Evolutionary conservation across 2,329 filamentous ascomycete genomes (phyloP).

Genomic region (Ophiosphaerella herpotricha): DNA sequence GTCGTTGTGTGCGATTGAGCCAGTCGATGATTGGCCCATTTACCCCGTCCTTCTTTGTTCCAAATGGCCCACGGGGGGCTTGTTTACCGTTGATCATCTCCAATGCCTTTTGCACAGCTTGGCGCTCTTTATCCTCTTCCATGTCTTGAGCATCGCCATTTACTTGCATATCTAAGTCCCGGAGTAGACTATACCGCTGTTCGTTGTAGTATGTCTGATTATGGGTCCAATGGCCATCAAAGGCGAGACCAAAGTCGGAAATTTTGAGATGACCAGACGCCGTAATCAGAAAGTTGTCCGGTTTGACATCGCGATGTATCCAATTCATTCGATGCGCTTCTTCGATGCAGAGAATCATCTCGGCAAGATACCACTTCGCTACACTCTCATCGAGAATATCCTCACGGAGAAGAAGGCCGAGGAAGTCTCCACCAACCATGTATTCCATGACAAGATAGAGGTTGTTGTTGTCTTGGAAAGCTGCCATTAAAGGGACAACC

Average conservation of each 20-base stretch:
- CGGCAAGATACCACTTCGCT: slow-evolving; percentile 85
- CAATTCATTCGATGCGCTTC: slow-evolving; percentile 85
- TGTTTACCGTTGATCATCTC: slow-evolving; percentile 44
- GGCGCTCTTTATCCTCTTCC: slow-evolving; percentile 52
- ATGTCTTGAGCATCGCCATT: slow-evolving; percentile 75
- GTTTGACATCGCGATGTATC: slow-evolving; percentile 96
- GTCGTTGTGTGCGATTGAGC: slow-evolving; percentile 58
- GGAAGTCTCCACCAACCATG: slow-evolving; percentile 94
- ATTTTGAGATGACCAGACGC: slow-evolving; percentile 90
- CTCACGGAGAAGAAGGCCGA: slow-evolving; percentile 82
- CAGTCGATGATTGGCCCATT: slow-evolving; percentile 46
- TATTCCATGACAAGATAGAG: slow-evolving; percentile 98
- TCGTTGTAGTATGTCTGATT: slow-evolving; percentile 85
- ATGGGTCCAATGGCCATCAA: slow-evolving; percentile 94
- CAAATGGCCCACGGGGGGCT: slow-evolving; percentile 18
- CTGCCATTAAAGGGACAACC: slow-evolving; percentile 85
- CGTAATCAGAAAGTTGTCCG: slow-evolving; percentile 93
- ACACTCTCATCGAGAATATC: slow-evolving; percentile 79
- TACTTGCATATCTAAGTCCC: slow-evolving; percentile 74
- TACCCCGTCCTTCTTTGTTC: slow-evolving; percentile 24
- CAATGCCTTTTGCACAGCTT: slow-evolving; percentile 59
- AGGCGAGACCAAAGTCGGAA: slow-evolving; percentile 93
- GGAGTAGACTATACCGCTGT: slow-evolving; percentile 77
- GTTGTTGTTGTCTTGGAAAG: slow-evolving; percentile 83
- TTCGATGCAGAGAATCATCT: slow-evolving; percentile 95